Evolutionary conservation across 345 rosid genomes (phyloP), one percentile per base, ranked within the genome.

Genomic region (Hibiscus syriacus): DNA sequence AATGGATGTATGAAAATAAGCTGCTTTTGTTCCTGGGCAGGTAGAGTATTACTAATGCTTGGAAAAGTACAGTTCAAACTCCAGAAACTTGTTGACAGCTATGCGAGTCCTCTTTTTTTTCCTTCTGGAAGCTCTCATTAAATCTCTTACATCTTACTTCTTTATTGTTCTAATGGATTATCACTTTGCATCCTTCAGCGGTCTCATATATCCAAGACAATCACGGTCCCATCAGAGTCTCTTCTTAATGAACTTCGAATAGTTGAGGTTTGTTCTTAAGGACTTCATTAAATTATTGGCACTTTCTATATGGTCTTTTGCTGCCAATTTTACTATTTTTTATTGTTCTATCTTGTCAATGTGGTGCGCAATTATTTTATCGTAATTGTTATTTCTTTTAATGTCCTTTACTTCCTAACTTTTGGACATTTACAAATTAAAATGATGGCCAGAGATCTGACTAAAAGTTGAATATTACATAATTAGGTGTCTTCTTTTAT

Each of bases 231-330:
- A 55, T 90, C 98, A 0, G 96, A 95, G 72, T 95, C 98, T 39
- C 92, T 92, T 81, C 96, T 95, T 70, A 90, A 90, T 80, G 98
- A 95, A 82, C 98, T 95, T 75, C 87, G 82, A 72, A 92, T 83
- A 5, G 96, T 92, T 74, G 99, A 95, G 99, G 99, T 95, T 75
- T 76, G 89, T 78, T 78, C 72, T 52, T 55, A 55, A 72, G 64
- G 1, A 50, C 68, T 34, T 19, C 50, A 34, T 46, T 8, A n/a
- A 41, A 27, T 55, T 39, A 52, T 17, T 69, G 65, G 14, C 57
- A 74, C 29, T 27, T 34, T 13, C 36, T 45, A 43, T 49, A 32
- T 43, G 69, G 46, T 66, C 23, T 52, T 69, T 41, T 69, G 34
- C 46, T 29, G 32, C 22, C 3, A 19, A 39, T 53, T 53, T 53